Percentiles rank a stretch among this genome's conserved stretches.
Conservation (phyloP, 1,284 basidiomycete species). For the Trichosporon sp. region DNA sequence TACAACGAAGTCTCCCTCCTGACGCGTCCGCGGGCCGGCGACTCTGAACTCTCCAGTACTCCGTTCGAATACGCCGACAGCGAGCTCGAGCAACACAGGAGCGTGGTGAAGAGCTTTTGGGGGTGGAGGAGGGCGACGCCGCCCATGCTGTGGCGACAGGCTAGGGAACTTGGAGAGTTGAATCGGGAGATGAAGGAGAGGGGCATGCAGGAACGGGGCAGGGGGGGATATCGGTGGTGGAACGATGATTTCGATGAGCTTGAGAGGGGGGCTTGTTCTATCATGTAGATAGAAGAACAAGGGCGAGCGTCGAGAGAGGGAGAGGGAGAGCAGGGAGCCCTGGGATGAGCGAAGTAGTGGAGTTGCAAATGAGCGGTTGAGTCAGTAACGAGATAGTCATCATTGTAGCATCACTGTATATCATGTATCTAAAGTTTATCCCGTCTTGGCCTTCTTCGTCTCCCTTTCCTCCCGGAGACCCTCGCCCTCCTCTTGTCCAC, state of each 20-base stretch:
- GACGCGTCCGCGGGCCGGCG: conserved; percentile 71
- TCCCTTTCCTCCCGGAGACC: neutral
- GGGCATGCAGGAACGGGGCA: neutral
- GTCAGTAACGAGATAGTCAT: neutral
- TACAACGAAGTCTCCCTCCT: conserved; percentile 60
- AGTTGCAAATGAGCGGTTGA: too few species aligned
- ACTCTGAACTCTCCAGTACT: conserved; percentile 67
- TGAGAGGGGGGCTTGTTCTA: conserved; percentile 30
- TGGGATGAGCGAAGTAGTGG: too few species aligned
- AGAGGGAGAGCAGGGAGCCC: too few species aligned
- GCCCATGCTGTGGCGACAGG: conserved; percentile 38
- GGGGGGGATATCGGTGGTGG: conserved; percentile 21
- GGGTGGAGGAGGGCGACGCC: conserved; percentile 78
- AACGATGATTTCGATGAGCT: conserved; percentile 26
- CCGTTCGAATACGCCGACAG: conserved; percentile 45
- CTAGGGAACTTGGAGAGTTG: conserved; percentile 30
- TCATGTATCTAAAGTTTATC: neutral
- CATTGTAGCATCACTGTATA: conserved; percentile 7
- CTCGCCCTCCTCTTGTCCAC: neutral
- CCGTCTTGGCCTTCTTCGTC: conserved; percentile 1
- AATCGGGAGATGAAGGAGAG: neutral
- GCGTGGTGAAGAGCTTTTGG: conserved; percentile 82
- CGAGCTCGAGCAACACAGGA: conserved; percentile 39
- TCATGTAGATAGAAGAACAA: conserved; percentile 25
- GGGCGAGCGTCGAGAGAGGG: too few species aligned